Evolutionary conservation across 2,329 filamentous ascomycete species (phyloP), one percentile per base, ranked within the genome.

Genomic region (Sporothrix protearum): DNA sequence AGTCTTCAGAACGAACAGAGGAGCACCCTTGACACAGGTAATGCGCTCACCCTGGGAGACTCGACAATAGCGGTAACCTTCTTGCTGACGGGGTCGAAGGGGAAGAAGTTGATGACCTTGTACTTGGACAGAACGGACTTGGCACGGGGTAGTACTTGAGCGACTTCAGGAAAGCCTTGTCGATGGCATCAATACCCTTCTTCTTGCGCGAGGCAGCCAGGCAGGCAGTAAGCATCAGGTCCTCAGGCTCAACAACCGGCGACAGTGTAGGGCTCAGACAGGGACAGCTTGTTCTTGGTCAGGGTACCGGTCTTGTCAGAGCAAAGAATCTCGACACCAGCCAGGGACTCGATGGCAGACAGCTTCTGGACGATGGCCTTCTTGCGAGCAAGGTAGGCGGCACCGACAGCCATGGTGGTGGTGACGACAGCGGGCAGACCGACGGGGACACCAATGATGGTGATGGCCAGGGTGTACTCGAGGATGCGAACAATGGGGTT

Each of bases 221-320:
- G 81, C 93, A 96, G 78, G 93, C 93, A 83, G 93, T 96, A 75
- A 96, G 86, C 92, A 97, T 96, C 75, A 97, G 90, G 78, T 96
- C 93, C 81, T 96, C 92, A 47, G 91, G 87, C 76, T 94, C 92
- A 73, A 96, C 91, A 78, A 78, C 93, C 93, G 73, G 87, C 85
- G 74, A 96, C 91, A 51, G 90, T 92, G 85, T 90, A 97, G 71
- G 93, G 93, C 80, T 96, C 93, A 69, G 92, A 86, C 63, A 97
- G 86, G 75, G 93, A 95, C 28, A 97, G 88, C 86, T 96, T 96
- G 87, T 97, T 97, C 87, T 95, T 96, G 80, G 93, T 97, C 80
- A 97, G 83, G 72, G 93, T 97, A 84, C 93, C 93, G 39, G 93
- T 96, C 88, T 96, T 96, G 87, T 96, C 93, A 69, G 93, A 95